phyloP scores from a whole-genome alignment of 192 early-diverging fungal species.

The Backusella circina region DNA sequence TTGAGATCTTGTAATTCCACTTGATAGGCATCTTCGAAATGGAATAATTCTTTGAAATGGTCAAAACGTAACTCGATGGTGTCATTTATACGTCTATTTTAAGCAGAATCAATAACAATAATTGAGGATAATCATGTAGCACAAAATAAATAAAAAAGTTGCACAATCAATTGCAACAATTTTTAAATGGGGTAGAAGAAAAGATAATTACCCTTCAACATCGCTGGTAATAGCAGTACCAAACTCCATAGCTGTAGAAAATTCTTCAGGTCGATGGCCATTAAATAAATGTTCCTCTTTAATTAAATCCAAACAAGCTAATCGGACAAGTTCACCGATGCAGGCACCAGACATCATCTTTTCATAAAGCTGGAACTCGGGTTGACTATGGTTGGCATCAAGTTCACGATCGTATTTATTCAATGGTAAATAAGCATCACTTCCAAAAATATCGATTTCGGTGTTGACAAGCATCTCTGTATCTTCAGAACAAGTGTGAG shows the following conservation, averaged over 20 bases:
- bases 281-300: conserved; percentile 71
- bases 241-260: conserved; percentile 55
- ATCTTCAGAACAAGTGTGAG: conserved; percentile 43
- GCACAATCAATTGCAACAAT: not conserved
- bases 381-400: conserved; percentile 75
- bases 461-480: conserved; percentile 90
- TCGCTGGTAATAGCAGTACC: conserved; percentile 39
- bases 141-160: not conserved
- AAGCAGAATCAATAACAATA: conserved; percentile 47
- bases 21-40: conserved; percentile 31
- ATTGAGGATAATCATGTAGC: not conserved
- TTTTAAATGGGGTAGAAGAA: not conserved
- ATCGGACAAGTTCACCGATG: conserved; percentile 85
- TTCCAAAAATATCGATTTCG: conserved; percentile 88
- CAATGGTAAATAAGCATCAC: conserved; percentile 72
- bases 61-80: conserved; percentile 39
- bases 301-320: conserved; percentile 77
- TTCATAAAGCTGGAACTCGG: conserved; percentile 87
- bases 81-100: conserved; percentile 60
- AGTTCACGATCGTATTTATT: conserved; percentile 83
- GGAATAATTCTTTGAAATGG: not conserved
- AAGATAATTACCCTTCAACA: conserved; percentile 36
- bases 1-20: conserved; percentile 58
- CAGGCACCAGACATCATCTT: conserved; percentile 97
- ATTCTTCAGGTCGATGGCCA: conserved; percentile 51